These are phyloP conservation scores for Epichloe sylvatica DNA, from an alignment of 2,329 filamentous ascomycete genomes.

Conservation along the genomic window DNA sequence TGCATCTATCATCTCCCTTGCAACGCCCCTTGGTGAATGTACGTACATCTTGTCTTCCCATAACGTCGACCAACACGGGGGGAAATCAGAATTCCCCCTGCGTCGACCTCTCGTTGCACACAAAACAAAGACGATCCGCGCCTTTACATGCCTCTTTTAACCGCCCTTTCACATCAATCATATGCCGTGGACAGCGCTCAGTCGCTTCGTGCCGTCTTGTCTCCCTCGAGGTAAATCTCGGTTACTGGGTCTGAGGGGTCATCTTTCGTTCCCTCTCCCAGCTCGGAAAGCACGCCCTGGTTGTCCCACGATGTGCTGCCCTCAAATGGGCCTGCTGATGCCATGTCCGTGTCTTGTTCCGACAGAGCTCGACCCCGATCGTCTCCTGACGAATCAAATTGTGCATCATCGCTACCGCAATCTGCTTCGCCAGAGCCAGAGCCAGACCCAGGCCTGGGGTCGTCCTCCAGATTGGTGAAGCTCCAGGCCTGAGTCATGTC, in stretches of 20 bases:
- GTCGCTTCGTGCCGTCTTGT: slow-evolving; percentile 15
- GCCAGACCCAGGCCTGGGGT: slow-evolving; percentile 15
- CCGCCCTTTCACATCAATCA: too few species aligned
- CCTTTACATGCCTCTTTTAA: not conserved
- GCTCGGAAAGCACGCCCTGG: slow-evolving; percentile 26
- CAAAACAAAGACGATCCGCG: not conserved
- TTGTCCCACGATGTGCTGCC: slow-evolving; percentile 17
- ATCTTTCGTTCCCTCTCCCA: slow-evolving; percentile 21
- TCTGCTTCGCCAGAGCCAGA: slow-evolving; percentile 19
- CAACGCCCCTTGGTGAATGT: not conserved
- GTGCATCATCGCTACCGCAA: slow-evolving; percentile 29
- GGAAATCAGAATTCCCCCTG: not conserved
- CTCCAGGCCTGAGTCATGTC: slow-evolving; percentile 30
- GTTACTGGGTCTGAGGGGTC: slow-evolving; percentile 30
- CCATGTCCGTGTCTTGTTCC: slow-evolving; percentile 20
- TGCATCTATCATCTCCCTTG: not conserved
- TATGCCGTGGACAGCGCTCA: slow-evolving; percentile 6
- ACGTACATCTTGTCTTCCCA: not conserved
- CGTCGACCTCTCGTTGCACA: not conserved
- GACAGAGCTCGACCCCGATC: slow-evolving; percentile 14
- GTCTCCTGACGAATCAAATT: slow-evolving; percentile 27
- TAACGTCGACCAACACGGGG: not conserved
- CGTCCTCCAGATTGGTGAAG: slow-evolving; percentile 26
- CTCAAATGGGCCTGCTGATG: slow-evolving; percentile 8
- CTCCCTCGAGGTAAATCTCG: slow-evolving; percentile 35